These are phyloP conservation scores for Termitomyces sp. DNA, from an alignment of 768 basidiomycete species.

Conservation along the genomic window DNA sequence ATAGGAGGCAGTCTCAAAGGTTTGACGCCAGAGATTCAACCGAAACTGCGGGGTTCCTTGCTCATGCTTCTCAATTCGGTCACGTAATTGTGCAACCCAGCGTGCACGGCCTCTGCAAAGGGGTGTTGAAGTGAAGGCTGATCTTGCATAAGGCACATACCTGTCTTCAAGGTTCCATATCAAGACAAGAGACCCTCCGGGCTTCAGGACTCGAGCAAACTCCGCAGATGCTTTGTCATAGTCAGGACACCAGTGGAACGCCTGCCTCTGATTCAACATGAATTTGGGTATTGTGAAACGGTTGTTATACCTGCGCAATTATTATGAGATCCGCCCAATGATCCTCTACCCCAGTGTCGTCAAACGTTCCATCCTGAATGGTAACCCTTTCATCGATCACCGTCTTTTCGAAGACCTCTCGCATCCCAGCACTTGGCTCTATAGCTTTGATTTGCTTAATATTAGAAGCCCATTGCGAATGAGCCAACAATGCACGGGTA, in stretches of 20 bases:
- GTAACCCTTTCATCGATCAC: slow-evolving; percentile 48
- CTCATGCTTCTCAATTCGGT: slow-evolving; percentile 65
- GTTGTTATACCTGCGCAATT: slow-evolving; percentile 59
- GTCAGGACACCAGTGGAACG: slow-evolving; percentile 92
- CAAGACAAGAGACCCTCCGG: slow-evolving; percentile 61
- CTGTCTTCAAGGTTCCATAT: slow-evolving; percentile 93
- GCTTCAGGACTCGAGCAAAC: slow-evolving; percentile 76
- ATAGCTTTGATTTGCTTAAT: slow-evolving; percentile 59
- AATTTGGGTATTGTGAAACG: neutral
- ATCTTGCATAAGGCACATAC: slow-evolving; percentile 23
- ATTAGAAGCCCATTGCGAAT: slow-evolving; percentile 45
- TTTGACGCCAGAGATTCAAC: slow-evolving; percentile 63
- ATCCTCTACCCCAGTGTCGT: slow-evolving; percentile 50
- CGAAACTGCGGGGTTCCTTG: slow-evolving; percentile 79
- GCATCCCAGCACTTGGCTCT: slow-evolving; percentile 89
- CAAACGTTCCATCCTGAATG: slow-evolving; percentile 65
- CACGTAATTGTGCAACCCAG: slow-evolving; percentile 76
- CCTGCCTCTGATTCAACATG: slow-evolving; percentile 26
- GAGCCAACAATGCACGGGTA: slow-evolving; percentile 71
- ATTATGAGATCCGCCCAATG: slow-evolving; percentile 76
- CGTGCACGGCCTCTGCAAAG: slow-evolving; percentile 42
- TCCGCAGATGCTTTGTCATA: slow-evolving; percentile 67
- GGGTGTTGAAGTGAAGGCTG: neutral
- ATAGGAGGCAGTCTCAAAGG: slow-evolving; percentile 64
- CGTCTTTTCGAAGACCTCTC: slow-evolving; percentile 57